Evolutionary conservation across 306 rosid genomes (phyloP).

Genomic region (Pterocarpus macrocarpus): DNA sequence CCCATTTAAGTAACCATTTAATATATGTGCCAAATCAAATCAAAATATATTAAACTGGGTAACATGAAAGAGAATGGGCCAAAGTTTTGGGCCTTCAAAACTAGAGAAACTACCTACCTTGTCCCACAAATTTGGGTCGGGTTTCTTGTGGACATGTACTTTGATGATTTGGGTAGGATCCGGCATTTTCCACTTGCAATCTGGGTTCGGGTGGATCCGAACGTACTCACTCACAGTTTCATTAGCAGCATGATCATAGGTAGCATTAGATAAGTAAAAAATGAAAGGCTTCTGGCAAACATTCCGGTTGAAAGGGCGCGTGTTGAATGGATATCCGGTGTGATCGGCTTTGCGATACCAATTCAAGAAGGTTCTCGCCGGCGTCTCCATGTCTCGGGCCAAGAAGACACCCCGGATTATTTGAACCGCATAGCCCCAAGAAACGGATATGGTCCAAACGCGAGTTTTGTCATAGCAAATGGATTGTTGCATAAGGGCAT

Average conservation of each 20-base stretch:
- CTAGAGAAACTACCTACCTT: slow-evolving; percentile 50
- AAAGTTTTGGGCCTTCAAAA: background rate
- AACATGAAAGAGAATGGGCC: background rate
- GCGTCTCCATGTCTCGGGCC: slow-evolving; percentile 67
- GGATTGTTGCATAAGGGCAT: slow-evolving; percentile 69
- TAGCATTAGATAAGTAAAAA: slow-evolving; percentile 48
- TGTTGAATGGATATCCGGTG: slow-evolving; percentile 58
- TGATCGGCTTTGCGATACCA: slow-evolving; percentile 58
- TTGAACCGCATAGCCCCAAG: slow-evolving; percentile 78
- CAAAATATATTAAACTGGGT: background rate
- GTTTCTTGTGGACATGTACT: slow-evolving; percentile 54
- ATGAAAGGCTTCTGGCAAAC: slow-evolving; percentile 65
- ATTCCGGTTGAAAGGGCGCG: slow-evolving; percentile 50
- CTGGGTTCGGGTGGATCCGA: slow-evolving; percentile 25
- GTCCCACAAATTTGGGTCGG: slow-evolving; percentile 61
- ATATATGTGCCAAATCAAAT: background rate
- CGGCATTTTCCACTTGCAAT: slow-evolving; percentile 62
- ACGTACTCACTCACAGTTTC: slow-evolving; percentile 49
- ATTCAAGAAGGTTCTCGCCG: slow-evolving; percentile 66
- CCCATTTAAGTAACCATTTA: background rate
- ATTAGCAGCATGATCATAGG: background rate
- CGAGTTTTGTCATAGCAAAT: slow-evolving; percentile 67
- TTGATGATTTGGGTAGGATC: slow-evolving; percentile 53
- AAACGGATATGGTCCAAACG: slow-evolving; percentile 66
- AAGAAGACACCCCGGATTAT: slow-evolving; percentile 59